phyloP scores from a whole-genome alignment of 495 filamentous ascomycete species.

The Penicillium subrubescens region DNA sequence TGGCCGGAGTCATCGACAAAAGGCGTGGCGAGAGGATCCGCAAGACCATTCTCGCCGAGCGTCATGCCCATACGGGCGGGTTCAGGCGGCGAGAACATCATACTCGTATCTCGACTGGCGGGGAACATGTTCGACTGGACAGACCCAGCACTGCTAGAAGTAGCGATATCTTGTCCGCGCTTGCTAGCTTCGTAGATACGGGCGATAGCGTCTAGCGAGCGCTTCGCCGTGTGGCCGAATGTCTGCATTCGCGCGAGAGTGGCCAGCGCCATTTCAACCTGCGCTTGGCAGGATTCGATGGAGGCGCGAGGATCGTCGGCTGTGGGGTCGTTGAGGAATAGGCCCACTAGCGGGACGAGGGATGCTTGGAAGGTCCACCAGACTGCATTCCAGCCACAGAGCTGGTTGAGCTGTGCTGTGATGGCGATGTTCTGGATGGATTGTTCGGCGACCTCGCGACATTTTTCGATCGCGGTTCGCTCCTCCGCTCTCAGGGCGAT shows the following conservation, averaged over 20 bases:
- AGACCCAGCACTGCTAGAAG: slow-evolving; percentile 9
- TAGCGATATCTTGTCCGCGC: slow-evolving; percentile 25
- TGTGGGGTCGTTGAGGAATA: slow-evolving; percentile 66
- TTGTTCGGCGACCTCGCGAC: slow-evolving; percentile 66
- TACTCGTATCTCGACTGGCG: slow-evolving; percentile 24
- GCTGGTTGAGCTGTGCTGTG: slow-evolving; percentile 70
- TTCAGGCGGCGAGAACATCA: slow-evolving; percentile 24
- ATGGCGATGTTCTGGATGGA: slow-evolving; percentile 71
- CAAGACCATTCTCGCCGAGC: slow-evolving; percentile 27
- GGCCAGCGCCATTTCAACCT: slow-evolving; percentile 69
- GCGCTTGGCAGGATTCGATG: slow-evolving; percentile 47
- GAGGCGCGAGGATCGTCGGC: slow-evolving; percentile 55
- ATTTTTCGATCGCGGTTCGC: slow-evolving; percentile 66
- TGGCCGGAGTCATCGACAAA: slow-evolving; percentile 42
- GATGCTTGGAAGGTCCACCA: slow-evolving; percentile 83
- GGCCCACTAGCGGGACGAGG: slow-evolving; percentile 73
- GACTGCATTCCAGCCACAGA: slow-evolving; percentile 79
- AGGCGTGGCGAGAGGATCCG: slow-evolving; percentile 30
- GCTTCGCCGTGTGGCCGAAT: slow-evolving; percentile 70
- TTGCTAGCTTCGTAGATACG: slow-evolving; percentile 68
- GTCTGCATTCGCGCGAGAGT: slow-evolving; percentile 69
- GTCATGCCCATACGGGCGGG: slow-evolving; percentile 23
- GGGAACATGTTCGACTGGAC: slow-evolving; percentile 14
- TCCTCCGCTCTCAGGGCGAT: slow-evolving; percentile 63
- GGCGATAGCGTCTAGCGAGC: slow-evolving; percentile 67